Percentiles rank a stretch among this genome's conserved stretches.
These are phyloP conservation scores for Leishmania martiniquensis DNA, from an alignment of 208 protist genomes.

Conservation along the genomic window DNA sequence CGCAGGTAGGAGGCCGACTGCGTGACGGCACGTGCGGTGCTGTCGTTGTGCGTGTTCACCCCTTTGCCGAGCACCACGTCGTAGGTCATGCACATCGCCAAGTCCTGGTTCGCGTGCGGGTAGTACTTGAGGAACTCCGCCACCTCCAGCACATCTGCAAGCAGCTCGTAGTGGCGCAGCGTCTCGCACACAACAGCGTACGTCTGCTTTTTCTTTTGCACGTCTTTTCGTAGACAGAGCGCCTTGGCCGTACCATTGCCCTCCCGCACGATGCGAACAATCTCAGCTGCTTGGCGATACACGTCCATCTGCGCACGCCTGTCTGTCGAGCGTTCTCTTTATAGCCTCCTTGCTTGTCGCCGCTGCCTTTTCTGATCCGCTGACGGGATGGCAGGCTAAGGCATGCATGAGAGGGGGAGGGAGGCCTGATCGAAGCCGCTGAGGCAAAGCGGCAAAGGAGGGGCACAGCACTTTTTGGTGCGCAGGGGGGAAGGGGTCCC, in stretches of 20 bases:
- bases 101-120: conserved; percentile 61
- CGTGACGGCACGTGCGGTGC: conserved; percentile 73
- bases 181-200: conserved; percentile 94
- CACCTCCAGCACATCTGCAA: conserved; percentile 82
- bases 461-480: background rate
- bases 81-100: conserved; percentile 89
- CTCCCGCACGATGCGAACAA: conserved; percentile 69
- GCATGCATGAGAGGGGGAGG: background rate
- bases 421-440: background rate
- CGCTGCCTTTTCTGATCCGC: no score
- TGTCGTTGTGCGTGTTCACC: conserved; percentile 84
- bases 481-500: background rate
- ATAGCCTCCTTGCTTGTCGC: background rate
- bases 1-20: conserved; percentile 74
- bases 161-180: conserved; percentile 84
- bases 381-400: background rate
- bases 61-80: conserved; percentile 89
- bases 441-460: background rate
- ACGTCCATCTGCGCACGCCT: conserved; percentile 78
- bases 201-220: conserved; percentile 94
- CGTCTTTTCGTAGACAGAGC: conserved; percentile 91
- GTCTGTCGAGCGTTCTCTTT: background rate
- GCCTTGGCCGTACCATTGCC: conserved; percentile 87
- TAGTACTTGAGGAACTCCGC: conserved; percentile 90
- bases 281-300: conserved; percentile 86